Percentiles rank a stretch among this genome's conserved stretches.
Evolutionary conservation across 2,329 filamentous ascomycete species (phyloP).

Genomic region (Macrophomina phaseolina): DNA sequence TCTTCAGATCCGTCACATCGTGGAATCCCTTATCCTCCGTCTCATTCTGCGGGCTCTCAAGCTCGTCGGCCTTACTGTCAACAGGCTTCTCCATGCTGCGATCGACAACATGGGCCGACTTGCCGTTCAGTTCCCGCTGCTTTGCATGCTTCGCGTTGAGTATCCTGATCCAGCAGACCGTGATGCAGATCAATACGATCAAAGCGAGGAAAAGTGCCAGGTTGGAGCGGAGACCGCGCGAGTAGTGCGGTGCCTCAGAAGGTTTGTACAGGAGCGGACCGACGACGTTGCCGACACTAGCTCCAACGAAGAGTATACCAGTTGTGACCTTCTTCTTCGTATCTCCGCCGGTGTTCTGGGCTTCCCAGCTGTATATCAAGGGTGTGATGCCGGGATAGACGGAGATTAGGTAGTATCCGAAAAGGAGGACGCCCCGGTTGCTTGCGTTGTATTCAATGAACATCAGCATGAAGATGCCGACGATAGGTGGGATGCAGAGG

Average conservation of each 20-base stretch:
- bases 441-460: constrained; percentile 53
- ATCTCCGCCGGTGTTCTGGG: constrained; percentile 70
- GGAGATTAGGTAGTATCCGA: constrained; percentile 65
- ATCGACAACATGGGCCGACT: constrained; percentile 64
- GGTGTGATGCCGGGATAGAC: constrained; percentile 67
- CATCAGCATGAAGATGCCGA: constrained; percentile 62
- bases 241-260: constrained; percentile 64
- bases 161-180: constrained; percentile 55
- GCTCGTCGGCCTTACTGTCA: constrained; percentile 42
- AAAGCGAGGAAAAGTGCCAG: constrained; percentile 66
- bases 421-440: constrained; percentile 58
- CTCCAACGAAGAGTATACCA: constrained; percentile 68
- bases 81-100: constrained; percentile 60
- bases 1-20: constrained; percentile 65
- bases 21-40: constrained; percentile 55
- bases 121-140: constrained; percentile 63
- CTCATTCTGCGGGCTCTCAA: constrained; percentile 36
- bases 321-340: constrained; percentile 73
- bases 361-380: constrained; percentile 66
- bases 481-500: constrained; percentile 63
- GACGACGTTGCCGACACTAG: constrained; percentile 69
- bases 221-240: constrained; percentile 64
- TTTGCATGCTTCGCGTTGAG: constrained; percentile 63
- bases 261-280: constrained; percentile 69
- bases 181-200: constrained; percentile 56